Evolutionary conservation across 2,329 filamentous ascomycete species (phyloP), one percentile per base, ranked within the genome.

Genomic region (Colletotrichum sp.): DNA sequence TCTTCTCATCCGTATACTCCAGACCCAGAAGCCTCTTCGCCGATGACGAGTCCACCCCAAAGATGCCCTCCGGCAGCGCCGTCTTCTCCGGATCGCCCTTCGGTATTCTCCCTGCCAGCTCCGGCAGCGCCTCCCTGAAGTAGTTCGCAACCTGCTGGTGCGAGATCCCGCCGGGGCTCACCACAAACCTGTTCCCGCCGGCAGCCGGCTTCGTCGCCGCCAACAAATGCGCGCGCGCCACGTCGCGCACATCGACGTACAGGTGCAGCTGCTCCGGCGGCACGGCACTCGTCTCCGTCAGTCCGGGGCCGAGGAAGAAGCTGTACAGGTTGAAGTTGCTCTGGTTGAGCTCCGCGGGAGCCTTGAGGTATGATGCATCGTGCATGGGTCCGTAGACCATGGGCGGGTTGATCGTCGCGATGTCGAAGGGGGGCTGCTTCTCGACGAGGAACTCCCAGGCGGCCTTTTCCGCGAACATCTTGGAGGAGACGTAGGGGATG

Each of bases 401-500:
- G 7, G 73, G 72, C 38, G 62, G 68, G 26, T 73, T 74, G 52
- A 75, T 69, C 16, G 86, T 85, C 63, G 84, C 82, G 9, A 89
- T 78, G 73, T 83, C 81, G 73, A 87, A 87, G 2, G 65, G 71
- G 7, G 79, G 80, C n/a, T 80, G 77, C 38, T 80, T 76, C 16
- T 80, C 73, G 9, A 77, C 75, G 76, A 85, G 78, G 67, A 83
- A 84, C 8, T 77, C 77, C 84, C 84, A 86, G 2, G 80, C 77
- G 0, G 81, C 79, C 13, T 75, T 77, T 58, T 83, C 82, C 6
- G 81, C 80, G n/a, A 81, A 85, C 94, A 32, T 26, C 83, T 91
- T 91, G 79, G 87, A 88, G 8, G 84, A 79, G 2, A 83, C 82
- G 28, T 83, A 82, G 24, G 81, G 81, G 4, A 86, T 87, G 43